Percentiles rank a stretch among this genome's conserved stretches.
phyloP scores from a whole-genome alignment of 202 grass and related monocot genomes.

The Panicum virgatum region DNA sequence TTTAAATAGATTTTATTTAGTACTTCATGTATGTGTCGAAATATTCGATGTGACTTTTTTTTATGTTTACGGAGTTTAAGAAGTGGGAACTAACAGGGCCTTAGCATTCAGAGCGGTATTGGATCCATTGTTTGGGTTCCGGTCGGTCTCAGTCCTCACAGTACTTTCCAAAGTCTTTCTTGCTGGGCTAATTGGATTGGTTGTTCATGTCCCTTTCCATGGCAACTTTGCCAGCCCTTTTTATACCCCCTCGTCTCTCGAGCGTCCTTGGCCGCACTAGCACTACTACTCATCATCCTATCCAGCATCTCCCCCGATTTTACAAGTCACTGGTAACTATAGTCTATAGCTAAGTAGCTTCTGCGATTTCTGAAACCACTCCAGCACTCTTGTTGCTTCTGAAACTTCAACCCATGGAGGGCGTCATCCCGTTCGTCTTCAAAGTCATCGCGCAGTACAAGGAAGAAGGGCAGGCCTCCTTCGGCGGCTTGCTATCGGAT shows the following conservation, averaged over 20 bases:
- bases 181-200: neutral
- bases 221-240: constrained; percentile 32
- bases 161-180: neutral
- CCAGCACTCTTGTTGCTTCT: no score
- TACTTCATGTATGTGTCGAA: no score
- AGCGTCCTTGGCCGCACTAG: neutral
- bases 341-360: neutral
- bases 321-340: neutral
- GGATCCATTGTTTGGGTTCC: neutral
- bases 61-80: no score
- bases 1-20: no score
- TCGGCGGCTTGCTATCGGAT: neutral
- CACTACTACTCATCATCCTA: neutral
- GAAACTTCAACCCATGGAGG: constrained; percentile 48
- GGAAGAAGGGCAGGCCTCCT: constrained; percentile 33
- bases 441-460: constrained; percentile 60
- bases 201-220: constrained; percentile 30
- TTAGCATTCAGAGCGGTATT: neutral
- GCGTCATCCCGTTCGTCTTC: constrained; percentile 72
- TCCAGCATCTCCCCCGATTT: neutral
- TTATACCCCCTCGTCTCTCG: constrained; percentile 33
- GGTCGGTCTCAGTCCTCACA: neutral
- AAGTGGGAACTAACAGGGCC: no score
- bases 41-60: no score
- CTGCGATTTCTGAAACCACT: constrained; percentile 7